phyloP scores from a whole-genome alignment of 306 rosid species.

The Coriaria nepalensis region DNA sequence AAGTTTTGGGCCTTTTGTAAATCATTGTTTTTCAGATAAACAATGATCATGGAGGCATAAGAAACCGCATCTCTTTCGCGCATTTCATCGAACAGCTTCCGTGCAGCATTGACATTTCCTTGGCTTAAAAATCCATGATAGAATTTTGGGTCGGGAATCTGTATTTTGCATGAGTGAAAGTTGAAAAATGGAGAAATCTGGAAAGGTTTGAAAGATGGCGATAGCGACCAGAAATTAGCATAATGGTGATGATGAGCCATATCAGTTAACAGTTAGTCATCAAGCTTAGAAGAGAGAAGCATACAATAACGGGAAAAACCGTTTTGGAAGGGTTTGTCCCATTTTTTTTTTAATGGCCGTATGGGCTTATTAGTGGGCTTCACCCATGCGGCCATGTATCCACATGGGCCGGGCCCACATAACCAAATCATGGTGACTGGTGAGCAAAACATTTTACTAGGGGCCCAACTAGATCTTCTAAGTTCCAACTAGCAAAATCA shows the following conservation, averaged over 20 bases:
- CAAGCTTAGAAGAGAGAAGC: too few relatives aligned
- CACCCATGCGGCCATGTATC: too few relatives aligned
- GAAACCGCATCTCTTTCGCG: slow-evolving; percentile 12
- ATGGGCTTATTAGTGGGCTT: too few relatives aligned
- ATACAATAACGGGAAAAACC: too few relatives aligned
- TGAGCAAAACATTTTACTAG: too few relatives aligned
- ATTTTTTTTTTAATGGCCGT: too few relatives aligned
- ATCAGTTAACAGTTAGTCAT: too few relatives aligned
- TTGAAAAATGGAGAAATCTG: background rate
- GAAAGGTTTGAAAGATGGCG: slow-evolving; percentile 3
- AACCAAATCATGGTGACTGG: too few relatives aligned
- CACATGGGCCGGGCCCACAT: too few relatives aligned
- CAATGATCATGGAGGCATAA: slow-evolving; percentile 11
- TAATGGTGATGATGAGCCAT: background rate
- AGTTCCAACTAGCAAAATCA: too few relatives aligned
- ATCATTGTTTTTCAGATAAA: slow-evolving; percentile 12
- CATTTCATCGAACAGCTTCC: slow-evolving; percentile 14
- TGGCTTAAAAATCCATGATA: background rate
- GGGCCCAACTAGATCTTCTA: too few relatives aligned
- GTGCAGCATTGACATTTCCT: slow-evolving; percentile 10
- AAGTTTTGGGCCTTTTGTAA: slow-evolving; percentile 10
- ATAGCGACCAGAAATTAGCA: background rate
- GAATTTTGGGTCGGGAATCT: background rate
- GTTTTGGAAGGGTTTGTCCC: too few relatives aligned
- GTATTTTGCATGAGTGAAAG: slow-evolving; percentile 6